These are phyloP conservation scores for Ambrosiella beaveri DNA, from an alignment of 2,329 filamentous ascomycete species.

Conservation along the genomic window DNA sequence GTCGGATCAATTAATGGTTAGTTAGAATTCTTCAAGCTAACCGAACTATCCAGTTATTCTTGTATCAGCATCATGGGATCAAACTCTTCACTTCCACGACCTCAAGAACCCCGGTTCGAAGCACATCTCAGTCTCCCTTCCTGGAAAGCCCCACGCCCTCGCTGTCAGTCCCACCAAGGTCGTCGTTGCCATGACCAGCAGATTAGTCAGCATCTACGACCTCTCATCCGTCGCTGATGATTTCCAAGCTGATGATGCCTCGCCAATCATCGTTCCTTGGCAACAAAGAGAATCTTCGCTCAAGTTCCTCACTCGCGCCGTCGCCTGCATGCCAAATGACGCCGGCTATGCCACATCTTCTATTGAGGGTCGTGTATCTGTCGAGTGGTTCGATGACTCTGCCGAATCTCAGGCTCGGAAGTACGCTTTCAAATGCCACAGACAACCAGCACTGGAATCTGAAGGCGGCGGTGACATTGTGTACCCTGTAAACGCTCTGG, in stretches of 20 bases:
- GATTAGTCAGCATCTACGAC: slow-evolving; percentile 90
- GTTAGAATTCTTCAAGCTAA: not conserved
- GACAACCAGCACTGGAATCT: slow-evolving; percentile 49
- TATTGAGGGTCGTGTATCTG: slow-evolving; percentile 88
- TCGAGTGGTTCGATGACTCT: slow-evolving; percentile 93
- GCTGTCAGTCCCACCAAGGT: slow-evolving; percentile 62
- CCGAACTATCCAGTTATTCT: slow-evolving; percentile 39
- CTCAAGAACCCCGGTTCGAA: slow-evolving; percentile 27
- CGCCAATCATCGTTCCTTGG: slow-evolving; percentile 53
- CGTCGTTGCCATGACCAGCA: slow-evolving; percentile 87
- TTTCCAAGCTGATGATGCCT: slow-evolving; percentile 31
- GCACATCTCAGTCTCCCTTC: slow-evolving; percentile 52
- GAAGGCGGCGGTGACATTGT: slow-evolving; percentile 53
- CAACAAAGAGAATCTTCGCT: slow-evolving; percentile 85
- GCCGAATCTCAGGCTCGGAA: slow-evolving; percentile 77
- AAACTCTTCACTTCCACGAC: slow-evolving; percentile 71
- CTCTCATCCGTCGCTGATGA: slow-evolving; percentile 47
- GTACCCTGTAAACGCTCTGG: slow-evolving; percentile 77
- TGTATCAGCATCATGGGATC: slow-evolving; percentile 86
- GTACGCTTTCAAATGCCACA: slow-evolving; percentile 97
- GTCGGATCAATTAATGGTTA: slow-evolving; percentile 14
- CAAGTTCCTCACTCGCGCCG: slow-evolving; percentile 87
- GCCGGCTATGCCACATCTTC: slow-evolving; percentile 81
- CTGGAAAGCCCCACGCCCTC: slow-evolving; percentile 78
- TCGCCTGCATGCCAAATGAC: slow-evolving; percentile 93